phyloP scores from a whole-genome alignment of 2,329 filamentous ascomycete genomes.

The Hypoxylon sp. region DNA sequence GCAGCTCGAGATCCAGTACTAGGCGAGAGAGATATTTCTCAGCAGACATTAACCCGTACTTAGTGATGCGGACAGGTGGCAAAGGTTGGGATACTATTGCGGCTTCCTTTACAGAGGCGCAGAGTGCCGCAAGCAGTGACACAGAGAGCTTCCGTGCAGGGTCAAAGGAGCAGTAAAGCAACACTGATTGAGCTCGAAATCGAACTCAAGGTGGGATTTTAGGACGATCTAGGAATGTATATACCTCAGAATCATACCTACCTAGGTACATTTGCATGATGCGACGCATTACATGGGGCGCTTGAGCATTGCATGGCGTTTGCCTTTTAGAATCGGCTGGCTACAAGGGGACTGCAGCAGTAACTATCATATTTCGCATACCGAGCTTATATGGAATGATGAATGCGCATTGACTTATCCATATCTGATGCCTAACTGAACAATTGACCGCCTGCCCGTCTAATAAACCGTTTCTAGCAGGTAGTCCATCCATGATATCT shows the following conservation, averaged over 20 bases:
- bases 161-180: conserved; percentile 4
- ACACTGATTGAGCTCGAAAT: conserved; percentile 13
- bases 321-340: conserved; percentile 17
- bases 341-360: conserved; percentile 3
- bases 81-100: conserved; percentile 56
- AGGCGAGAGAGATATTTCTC: conserved; percentile 82
- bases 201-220: not conserved
- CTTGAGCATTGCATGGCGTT: conserved; percentile 21
- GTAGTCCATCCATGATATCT: not conserved
- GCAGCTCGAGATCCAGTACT: conserved; percentile 76
- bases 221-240: conserved; percentile 22
- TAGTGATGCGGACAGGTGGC: conserved; percentile 76
- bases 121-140: conserved; percentile 2
- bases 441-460: not conserved
- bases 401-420: conserved; percentile 8
- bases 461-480: not conserved
- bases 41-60: conserved; percentile 69
- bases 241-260: conserved; percentile 14
- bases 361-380: conserved; percentile 24
- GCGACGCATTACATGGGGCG: conserved; percentile 8
- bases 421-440: not conserved
- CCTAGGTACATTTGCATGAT: conserved; percentile 1
- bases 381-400: conserved; percentile 12
- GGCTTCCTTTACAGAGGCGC: not conserved
- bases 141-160: conserved; percentile 14